These are phyloP conservation scores for Lagerstroemia speciosa DNA, from an alignment of 345 rosid genomes.

Conservation along the genomic window DNA sequence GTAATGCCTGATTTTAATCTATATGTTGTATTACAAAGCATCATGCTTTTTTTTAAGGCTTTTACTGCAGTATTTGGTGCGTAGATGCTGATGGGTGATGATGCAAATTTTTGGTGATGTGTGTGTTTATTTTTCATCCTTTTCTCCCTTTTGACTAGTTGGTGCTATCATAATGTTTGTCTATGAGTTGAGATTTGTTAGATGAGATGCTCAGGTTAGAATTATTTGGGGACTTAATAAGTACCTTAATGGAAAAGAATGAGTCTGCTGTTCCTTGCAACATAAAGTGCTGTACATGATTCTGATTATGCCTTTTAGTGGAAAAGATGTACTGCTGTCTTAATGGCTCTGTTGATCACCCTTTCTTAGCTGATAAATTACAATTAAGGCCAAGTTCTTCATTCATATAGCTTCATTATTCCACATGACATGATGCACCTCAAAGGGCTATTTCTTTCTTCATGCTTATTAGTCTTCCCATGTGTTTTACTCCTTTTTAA, in stretches of 20 bases:
- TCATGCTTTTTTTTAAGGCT: neutral
- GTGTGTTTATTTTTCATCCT: neutral
- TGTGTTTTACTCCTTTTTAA: neutral
- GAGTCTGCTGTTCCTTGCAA: neutral
- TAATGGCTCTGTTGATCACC: neutral
- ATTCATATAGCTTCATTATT: neutral
- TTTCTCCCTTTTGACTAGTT: neutral
- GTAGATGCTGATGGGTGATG: neutral
- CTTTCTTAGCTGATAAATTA: neutral
- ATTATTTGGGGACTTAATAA: neutral
- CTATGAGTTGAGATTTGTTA: constrained; percentile 5
- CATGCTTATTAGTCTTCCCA: neutral
- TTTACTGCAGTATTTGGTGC: neutral
- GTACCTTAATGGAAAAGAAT: neutral
- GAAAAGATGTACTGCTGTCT: neutral
- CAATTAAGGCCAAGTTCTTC: neutral
- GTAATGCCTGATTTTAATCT: constrained; percentile 26
- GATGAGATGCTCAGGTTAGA: neutral
- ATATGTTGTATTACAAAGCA: constrained; percentile 1
- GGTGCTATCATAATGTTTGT: neutral
- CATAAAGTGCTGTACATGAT: neutral
- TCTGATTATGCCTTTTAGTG: neutral
- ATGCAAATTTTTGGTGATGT: neutral
- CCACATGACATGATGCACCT: neutral
- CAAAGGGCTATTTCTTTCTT: neutral